These are phyloP conservation scores for Fraxinus cuspidata DNA, from an alignment of 257 asterid genomes.

Conservation along the genomic window DNA sequence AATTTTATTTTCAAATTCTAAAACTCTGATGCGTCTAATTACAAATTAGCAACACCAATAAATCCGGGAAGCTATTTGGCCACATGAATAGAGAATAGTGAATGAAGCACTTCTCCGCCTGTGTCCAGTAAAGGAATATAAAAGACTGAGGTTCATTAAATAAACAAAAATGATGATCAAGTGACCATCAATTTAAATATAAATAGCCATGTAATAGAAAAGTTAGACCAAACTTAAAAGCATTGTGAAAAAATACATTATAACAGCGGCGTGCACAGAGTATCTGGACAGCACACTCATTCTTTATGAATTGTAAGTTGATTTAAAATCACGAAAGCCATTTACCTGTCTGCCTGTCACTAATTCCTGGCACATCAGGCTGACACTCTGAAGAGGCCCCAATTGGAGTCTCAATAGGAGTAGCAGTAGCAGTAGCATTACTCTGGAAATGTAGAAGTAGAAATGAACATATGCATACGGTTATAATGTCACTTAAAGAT, in stretches of 20 bases:
- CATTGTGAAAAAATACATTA: not conserved
- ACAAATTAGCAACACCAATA: not conserved
- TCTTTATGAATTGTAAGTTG: not conserved
- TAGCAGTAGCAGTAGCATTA: conserved; percentile 27
- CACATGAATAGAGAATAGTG: not conserved
- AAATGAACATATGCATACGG: not conserved
- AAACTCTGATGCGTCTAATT: not conserved
- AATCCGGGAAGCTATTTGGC: not conserved
- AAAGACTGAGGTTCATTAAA: not conserved
- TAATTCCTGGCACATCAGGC: conserved; percentile 34
- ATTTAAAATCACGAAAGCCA: conserved; percentile 9
- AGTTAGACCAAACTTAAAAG: not conserved
- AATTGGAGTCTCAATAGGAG: conserved; percentile 32
- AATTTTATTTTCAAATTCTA: not conserved
- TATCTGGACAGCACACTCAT: not conserved
- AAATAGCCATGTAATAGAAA: not conserved
- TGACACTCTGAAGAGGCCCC: conserved; percentile 30
- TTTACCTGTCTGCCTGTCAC: conserved; percentile 43
- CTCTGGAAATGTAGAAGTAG: conserved; percentile 32
- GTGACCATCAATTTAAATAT: not conserved
- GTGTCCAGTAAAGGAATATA: not conserved
- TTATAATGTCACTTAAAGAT: conserved; percentile 14
- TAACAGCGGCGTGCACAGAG: not conserved
- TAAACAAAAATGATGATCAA: not conserved
- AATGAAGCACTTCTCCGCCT: not conserved